Base-by-base conservation (phyloP, 176 grass and related monocot species). In the Raddia distichophylla region DNA sequence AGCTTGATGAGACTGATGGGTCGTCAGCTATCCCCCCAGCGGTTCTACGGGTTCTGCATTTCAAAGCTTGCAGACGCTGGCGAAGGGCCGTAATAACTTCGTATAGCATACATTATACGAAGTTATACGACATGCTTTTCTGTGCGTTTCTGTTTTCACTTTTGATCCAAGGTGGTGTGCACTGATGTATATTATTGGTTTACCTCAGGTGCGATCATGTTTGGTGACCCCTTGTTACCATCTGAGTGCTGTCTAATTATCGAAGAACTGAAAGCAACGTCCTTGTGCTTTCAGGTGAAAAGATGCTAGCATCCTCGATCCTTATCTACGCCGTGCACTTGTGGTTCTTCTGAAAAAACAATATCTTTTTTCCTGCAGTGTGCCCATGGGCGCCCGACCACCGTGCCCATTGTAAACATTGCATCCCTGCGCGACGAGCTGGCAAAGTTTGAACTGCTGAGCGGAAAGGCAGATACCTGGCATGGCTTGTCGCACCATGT, bases 51-150 rank as follows among this genome's bases (percentile, higher is more conserved):
- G 84, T 94, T 82, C 95, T 98, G 52, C 94, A 98, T 55, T 90
- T 81, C 82, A 98, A 98, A 88, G 90, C 95, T 79, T 98, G 95
- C 81, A 94, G n/a, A n/a, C n/a, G n/a, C n/a, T n/a, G n/a, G n/a
- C n/a, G n/a, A n/a, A n/a, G n/a, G n/a, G n/a, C n/a, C n/a, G n/a
- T n/a, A n/a, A n/a, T n/a, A n/a, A n/a, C n/a, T n/a, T n/a, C n/a
- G n/a, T n/a, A n/a, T n/a, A n/a, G n/a, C n/a, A n/a, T n/a, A n/a
- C n/a, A n/a, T n/a, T n/a, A n/a, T n/a, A n/a, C n/a, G n/a, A n/a
- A n/a, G n/a, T n/a, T n/a, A n/a, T n/a, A n/a, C n/a, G n/a, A n/a
- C n/a, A 52, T 56, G 34, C 71, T 3, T 54, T 78, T 32, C n/a
- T 67, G 6, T 43, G 59, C 8, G 34, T 27, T 27, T 27, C 27